phyloP scores from a whole-genome alignment of 306 rosid species.

The Citrullus colocynthis region DNA sequence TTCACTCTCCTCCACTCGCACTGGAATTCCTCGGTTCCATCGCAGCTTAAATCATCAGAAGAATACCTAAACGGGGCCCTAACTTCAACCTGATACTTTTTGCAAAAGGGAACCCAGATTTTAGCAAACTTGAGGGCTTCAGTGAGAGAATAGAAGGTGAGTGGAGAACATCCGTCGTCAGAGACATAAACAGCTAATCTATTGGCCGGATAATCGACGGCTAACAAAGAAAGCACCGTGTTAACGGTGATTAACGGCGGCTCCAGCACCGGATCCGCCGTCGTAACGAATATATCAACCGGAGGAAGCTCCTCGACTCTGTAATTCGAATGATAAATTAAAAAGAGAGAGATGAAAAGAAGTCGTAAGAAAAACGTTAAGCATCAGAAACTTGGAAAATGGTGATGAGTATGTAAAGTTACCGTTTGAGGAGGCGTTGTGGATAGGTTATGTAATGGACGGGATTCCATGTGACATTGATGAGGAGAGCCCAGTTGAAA shows the following conservation, averaged over 20 bases:
- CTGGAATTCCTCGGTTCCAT: constrained; percentile 9
- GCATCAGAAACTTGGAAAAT: background rate
- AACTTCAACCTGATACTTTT: constrained; percentile 27
- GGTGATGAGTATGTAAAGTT: background rate
- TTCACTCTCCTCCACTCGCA: constrained; percentile 22
- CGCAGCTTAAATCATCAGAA: background rate
- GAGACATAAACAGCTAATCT: constrained; percentile 67
- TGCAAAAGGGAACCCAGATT: constrained; percentile 63
- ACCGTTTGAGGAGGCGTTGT: constrained; percentile 29
- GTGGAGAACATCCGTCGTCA: constrained; percentile 57
- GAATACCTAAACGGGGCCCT: constrained; percentile 65
- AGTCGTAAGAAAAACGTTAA: background rate
- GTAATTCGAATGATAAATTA: background rate
- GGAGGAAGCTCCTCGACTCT: constrained; percentile 40
- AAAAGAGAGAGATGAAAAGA: background rate
- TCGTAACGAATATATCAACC: constrained; percentile 60
- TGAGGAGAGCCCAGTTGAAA: constrained; percentile 16
- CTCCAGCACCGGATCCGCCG: constrained; percentile 50
- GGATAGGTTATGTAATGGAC: constrained; percentile 22
- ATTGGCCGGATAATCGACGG: constrained; percentile 54
- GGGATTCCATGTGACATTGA: constrained; percentile 45
- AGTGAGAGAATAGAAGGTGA: constrained; percentile 30
- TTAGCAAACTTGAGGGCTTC: constrained; percentile 49
- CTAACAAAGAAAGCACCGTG: constrained; percentile 53
- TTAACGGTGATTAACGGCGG: constrained; percentile 53